Evolutionary conservation across 495 filamentous ascomycete species (phyloP), one percentile per base, ranked within the genome.

Genomic region (Xylaria venustula): DNA sequence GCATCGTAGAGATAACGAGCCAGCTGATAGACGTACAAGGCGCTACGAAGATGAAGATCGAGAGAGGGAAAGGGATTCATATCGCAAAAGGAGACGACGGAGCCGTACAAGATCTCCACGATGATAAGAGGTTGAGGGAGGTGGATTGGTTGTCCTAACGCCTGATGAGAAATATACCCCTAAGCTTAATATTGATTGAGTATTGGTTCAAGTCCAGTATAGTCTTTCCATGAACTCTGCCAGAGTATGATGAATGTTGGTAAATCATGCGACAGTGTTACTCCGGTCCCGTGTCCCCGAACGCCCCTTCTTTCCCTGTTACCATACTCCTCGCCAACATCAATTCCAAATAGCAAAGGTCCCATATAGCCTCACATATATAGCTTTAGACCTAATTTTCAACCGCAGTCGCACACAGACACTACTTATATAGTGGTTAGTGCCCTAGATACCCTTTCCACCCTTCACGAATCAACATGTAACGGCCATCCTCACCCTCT

Each of bases 381-480:
- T 36, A 56, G 30, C 42, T 12, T 46, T 34, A 26, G 25, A 51
- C 7, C 15, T 32, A 9, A 32, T 32, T 34, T 32, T 23, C 8
- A 59, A 28, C 45, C 28, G 28, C 8, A 34, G 6, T 45, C 37
- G 48, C 56, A 48, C 63, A 32, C 58, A 51, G 51, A 58, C 79
- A 74, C 78, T 52, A 72, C 71, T 60, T 48, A n/a, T 57, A 20
- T 54, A 59, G 37, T 61, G 17, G 53, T 64, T 62, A 67, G 48
- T 69, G 73, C 54, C 83, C 83, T 46, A 94, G 74, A 75, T 93
- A 96, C 71, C 85, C 78, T 74, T 89, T 92, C 90, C 91, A 96
- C 4, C 90, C 91, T 58, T 89, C 87, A 66, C 88, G 81, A 3
- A 85, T 67, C 62, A 87, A 80, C 46, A 79, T 74, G 45, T 83